These are phyloP conservation scores for Pugionium dolabratum DNA, from an alignment of 345 rosid species.

Conservation along the genomic window DNA sequence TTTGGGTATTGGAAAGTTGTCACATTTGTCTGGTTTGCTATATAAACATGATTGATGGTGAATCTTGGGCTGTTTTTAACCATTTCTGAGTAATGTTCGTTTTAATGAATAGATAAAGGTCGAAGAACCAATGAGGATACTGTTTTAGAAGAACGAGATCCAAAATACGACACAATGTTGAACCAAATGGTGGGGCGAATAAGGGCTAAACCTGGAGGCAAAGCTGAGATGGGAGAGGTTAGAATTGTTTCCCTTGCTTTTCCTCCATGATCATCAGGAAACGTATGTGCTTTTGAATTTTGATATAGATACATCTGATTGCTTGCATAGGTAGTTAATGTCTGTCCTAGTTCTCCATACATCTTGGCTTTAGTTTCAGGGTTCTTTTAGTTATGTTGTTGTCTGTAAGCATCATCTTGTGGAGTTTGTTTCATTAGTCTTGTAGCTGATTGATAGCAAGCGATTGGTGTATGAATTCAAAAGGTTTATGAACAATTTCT, in stretches of 20 bases:
- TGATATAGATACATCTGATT: background rate
- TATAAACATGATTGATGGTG: constrained; percentile 5
- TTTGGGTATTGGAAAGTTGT: constrained; percentile 33
- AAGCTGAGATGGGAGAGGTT: constrained; percentile 90
- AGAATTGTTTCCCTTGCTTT: constrained; percentile 32
- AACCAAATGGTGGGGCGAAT: constrained; percentile 89
- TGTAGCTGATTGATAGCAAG: background rate
- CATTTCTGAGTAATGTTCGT: background rate
- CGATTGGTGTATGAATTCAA: background rate
- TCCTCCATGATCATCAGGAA: background rate
- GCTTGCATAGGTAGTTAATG: background rate
- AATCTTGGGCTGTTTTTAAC: background rate
- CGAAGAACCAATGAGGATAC: constrained; percentile 47
- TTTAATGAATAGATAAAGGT: constrained; percentile 42
- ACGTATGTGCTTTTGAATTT: background rate
- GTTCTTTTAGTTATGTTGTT: background rate
- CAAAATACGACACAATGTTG: constrained; percentile 77
- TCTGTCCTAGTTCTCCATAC: background rate
- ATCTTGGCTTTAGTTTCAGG: background rate
- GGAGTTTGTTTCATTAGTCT: background rate
- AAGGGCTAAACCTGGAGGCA: constrained; percentile 76
- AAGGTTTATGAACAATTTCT: constrained; percentile 18
- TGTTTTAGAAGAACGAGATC: constrained; percentile 68
- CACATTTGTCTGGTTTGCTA: constrained; percentile 7
- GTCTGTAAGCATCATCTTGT: constrained; percentile 2